Conservation (phyloP, 148 eudicot species). For the Polygonum maritimum region DNA sequence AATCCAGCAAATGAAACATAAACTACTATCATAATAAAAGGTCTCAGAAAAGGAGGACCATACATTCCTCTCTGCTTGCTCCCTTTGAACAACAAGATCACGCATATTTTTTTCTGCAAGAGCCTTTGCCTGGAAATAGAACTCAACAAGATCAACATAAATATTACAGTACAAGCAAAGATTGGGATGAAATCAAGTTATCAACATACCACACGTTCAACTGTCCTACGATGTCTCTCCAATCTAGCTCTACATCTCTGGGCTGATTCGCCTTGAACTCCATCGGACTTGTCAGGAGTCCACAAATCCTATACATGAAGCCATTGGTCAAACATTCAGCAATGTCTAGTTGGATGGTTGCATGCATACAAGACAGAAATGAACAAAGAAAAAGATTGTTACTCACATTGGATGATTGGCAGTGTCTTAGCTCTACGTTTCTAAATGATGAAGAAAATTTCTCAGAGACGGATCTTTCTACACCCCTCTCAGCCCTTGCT, state of each 20-base stretch:
- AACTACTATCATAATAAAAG: slow-evolving; percentile 1
- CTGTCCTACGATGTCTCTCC: slow-evolving; percentile 93
- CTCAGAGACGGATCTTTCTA: slow-evolving; percentile 54
- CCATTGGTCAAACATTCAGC: neutral
- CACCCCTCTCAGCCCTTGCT: slow-evolving; percentile 54
- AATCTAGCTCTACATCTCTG: slow-evolving; percentile 94
- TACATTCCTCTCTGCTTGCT: slow-evolving; percentile 88
- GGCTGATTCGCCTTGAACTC: slow-evolving; percentile 65
- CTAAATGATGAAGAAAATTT: slow-evolving; percentile 39
- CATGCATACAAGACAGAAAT: neutral
- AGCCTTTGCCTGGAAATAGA: slow-evolving; percentile 72
- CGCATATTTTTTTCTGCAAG: slow-evolving; percentile 92
- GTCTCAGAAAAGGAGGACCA: slow-evolving; percentile 10
- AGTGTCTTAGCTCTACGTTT: slow-evolving; percentile 49
- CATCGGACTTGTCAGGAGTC: slow-evolving; percentile 31
- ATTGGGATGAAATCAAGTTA: slow-evolving; percentile 1
- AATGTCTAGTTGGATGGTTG: neutral
- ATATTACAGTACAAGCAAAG: neutral
- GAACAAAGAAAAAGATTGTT: neutral
- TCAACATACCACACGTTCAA: slow-evolving; percentile 82
- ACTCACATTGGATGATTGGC: slow-evolving; percentile 66
- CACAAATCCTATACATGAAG: slow-evolving; percentile 25
- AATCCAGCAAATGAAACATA: neutral
- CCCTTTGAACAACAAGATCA: slow-evolving; percentile 75
- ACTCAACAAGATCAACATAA: slow-evolving; percentile 2